Base-by-base conservation (phyloP, 139 green algal species). In the Astrephomene gubernaculifera region DNA sequence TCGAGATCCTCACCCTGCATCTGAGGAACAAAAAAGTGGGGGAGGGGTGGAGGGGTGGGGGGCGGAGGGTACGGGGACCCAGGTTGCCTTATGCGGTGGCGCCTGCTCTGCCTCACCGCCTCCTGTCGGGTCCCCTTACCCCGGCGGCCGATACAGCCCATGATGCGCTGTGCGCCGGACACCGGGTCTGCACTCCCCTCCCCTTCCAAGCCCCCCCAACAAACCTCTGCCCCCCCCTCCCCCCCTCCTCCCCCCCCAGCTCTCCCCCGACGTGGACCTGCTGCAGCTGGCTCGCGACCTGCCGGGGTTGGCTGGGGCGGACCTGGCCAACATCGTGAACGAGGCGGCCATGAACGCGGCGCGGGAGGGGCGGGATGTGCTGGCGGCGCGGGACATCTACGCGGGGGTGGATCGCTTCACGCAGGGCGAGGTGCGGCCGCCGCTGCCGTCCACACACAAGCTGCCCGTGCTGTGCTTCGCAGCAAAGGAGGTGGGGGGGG, bases 271-370 rank as follows among this genome's bases (percentile, higher is more conserved):
- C 44, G 93, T 99, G 0, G 96, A 99, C 92, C 93, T 99, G 71
- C 41, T 90, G 44, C 88, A 99, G 88, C 88, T 99, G 27, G 96
- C 98, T 5, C 92, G 93, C 35, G 96, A 99, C 91, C 88, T 99
- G 63, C 96, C 96, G 0, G 97, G 97, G 1, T 89, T 99, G 64
- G 90, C 72, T 60, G 96, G 97, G 36, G 97, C 97, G 10, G 95
- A 99, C 89, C 92, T 99, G 72, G 96, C 91, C 71, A 98, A 99
- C 89, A 92, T 99, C 57, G 88, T 99, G 57, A 99, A 99, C 86
- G 97, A 99, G 92, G 93, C 94, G 35, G 94, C 96, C 31, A 82
- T 99, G 74, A 86, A 89, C 52, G 93, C 94, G 49, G 91, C 97
- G 39, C 89, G 96, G 39, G 92, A 35, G 31, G 65, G 81, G 5